Evolutionary conservation across 2,329 filamentous ascomycete species (phyloP).

Genomic region (Myriosclerotinia duriaeana): DNA sequence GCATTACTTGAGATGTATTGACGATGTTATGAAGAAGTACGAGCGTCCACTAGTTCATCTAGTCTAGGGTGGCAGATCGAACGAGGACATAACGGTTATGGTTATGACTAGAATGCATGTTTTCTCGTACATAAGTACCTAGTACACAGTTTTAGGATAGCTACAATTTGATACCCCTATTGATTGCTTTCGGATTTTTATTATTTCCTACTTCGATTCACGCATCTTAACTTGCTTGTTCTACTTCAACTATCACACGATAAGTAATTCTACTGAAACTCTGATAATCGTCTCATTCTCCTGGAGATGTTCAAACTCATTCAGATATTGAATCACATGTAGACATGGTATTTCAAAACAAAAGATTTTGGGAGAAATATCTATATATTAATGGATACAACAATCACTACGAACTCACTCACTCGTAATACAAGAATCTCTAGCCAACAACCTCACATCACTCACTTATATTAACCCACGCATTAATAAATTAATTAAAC

Average conservation of each 20-base stretch:
- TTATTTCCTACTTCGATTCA: neutral
- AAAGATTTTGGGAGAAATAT: neutral
- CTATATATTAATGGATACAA: neutral
- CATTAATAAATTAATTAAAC: neutral
- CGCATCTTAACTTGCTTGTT: neutral
- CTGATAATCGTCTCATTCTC: too few species aligned
- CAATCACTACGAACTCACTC: neutral
- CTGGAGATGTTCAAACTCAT: neutral
- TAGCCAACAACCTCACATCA: neutral
- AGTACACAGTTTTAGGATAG: slow-evolving; percentile 18
- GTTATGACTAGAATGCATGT: neutral
- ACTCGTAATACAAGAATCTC: too few species aligned
- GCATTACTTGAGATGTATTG: neutral
- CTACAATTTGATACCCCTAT: slow-evolving; percentile 23
- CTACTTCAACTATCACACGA: neutral
- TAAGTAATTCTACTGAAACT: too few species aligned
- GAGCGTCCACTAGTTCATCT: neutral
- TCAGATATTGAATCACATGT: neutral
- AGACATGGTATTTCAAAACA: neutral
- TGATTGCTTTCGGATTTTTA: neutral
- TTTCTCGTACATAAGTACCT: neutral
- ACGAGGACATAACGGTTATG: neutral
- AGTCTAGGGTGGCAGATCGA: neutral
- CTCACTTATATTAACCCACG: neutral
- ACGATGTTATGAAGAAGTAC: neutral